Evolutionary conservation across 176 grass and related monocot species (phyloP).

Genomic region (Elymus sibiricus): DNA sequence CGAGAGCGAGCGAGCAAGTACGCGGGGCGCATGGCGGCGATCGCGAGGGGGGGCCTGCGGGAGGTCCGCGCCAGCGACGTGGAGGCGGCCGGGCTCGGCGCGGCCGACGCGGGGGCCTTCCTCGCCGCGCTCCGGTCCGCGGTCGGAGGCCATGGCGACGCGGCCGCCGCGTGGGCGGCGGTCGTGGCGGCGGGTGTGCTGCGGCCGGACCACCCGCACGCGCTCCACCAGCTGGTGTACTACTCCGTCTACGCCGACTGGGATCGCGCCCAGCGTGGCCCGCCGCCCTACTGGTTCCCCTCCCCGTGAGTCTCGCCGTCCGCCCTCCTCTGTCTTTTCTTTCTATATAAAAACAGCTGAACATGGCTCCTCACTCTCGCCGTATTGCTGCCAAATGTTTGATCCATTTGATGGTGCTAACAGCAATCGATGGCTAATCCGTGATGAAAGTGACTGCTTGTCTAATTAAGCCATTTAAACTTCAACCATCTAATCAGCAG

Average conservation of each 20-base stretch:
- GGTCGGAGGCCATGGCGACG: neutral
- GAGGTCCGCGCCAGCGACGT: conserved; percentile 58
- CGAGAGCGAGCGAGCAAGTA: neutral
- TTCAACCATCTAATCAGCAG: no score
- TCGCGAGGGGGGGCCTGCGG: conserved; percentile 57
- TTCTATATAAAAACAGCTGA: neutral
- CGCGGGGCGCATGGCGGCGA: conserved; percentile 13
- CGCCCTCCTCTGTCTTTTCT: neutral
- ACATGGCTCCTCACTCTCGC: neutral
- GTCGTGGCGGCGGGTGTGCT: conserved; percentile 39
- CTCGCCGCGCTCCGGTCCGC: conserved; percentile 39
- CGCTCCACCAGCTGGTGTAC: conserved; percentile 91
- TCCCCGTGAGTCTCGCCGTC: conserved; percentile 44
- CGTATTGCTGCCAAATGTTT: neutral
- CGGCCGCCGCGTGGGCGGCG: conserved; percentile 50
- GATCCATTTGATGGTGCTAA: neutral
- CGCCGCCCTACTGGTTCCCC: conserved; percentile 93
- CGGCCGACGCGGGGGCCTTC: conserved; percentile 37
- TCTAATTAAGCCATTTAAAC: neutral
- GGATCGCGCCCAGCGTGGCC: conserved; percentile 61
- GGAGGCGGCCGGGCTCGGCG: conserved; percentile 38
- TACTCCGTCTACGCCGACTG: conserved; percentile 76
- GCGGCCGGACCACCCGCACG: conserved; percentile 78
- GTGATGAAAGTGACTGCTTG: neutral
- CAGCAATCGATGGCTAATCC: neutral